These are phyloP conservation scores for Trichoderma asperelloides DNA, from an alignment of 495 filamentous ascomycete species.

Conservation along the genomic window DNA sequence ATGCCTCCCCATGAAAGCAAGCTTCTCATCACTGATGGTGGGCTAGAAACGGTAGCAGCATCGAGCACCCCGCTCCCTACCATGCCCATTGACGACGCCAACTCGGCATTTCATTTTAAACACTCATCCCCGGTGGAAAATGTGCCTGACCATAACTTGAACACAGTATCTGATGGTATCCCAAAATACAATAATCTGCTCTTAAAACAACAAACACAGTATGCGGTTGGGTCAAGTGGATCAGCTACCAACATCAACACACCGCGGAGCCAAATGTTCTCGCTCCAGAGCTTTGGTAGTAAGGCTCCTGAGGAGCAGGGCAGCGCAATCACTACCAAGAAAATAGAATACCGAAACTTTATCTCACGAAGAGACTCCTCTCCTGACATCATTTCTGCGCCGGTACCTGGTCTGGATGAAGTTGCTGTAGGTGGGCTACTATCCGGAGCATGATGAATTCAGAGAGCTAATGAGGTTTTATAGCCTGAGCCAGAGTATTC, in stretches of 20 bases:
- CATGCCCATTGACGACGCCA: not conserved
- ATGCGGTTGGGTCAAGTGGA: constrained; percentile 7
- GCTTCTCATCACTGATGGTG: not conserved
- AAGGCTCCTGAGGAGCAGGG: not conserved
- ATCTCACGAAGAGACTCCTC: not conserved
- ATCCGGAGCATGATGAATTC: not conserved
- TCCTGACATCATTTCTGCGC: not conserved
- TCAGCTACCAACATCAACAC: constrained; percentile 10
- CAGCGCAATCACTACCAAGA: not conserved
- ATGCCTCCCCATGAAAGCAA: not conserved
- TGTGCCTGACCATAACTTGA: not conserved
- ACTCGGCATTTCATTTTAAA: not conserved
- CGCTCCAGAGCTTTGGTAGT: not conserved
- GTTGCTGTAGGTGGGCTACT: not conserved
- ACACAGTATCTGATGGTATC: not conserved
- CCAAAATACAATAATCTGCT: not conserved
- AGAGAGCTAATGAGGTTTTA: not conserved
- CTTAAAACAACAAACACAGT: not conserved
- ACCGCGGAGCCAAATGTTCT: not conserved
- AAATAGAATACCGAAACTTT: not conserved
- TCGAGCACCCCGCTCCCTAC: not conserved
- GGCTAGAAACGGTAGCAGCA: not conserved
- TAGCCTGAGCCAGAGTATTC: not conserved
- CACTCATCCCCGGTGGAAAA: not conserved
- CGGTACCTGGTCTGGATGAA: not conserved